These are phyloP conservation scores for Gossypium bickii DNA, from an alignment of 345 rosid genomes.

Conservation along the genomic window DNA sequence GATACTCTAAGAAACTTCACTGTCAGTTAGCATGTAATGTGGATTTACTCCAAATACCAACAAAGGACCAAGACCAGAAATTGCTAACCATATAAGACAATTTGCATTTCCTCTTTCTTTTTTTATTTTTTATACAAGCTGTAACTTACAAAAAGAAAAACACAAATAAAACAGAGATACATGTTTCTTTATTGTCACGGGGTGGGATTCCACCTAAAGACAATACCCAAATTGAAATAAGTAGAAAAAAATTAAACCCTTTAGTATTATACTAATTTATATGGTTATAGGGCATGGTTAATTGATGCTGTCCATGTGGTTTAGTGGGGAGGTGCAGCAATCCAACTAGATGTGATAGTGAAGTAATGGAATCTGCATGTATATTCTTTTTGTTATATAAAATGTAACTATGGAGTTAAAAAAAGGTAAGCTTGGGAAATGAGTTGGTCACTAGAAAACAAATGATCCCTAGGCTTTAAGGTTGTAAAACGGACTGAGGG, in stretches of 20 bases:
- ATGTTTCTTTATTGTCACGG: not conserved
- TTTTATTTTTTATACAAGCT: too few species aligned
- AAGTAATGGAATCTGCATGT: not conserved
- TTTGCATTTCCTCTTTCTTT: too few species aligned
- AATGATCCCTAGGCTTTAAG: not conserved
- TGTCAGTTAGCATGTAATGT: too few species aligned
- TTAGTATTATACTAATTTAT: too few species aligned
- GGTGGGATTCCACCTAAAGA: not conserved
- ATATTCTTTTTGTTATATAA: too few species aligned
- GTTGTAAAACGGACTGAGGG: conserved; percentile 1
- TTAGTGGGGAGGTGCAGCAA: not conserved
- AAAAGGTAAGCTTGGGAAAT: not conserved
- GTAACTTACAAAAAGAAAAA: too few species aligned
- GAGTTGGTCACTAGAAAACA: not conserved
- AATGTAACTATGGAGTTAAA: not conserved
- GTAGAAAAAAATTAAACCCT: not conserved
- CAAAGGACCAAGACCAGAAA: too few species aligned
- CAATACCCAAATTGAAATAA: not conserved
- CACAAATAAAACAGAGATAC: not conserved
- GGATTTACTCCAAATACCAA: too few species aligned
- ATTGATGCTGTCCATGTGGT: not conserved
- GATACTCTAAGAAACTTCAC: too few species aligned
- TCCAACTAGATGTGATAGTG: not conserved
- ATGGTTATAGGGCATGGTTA: too few species aligned
- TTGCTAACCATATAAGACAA: too few species aligned